Evolutionary conservation across 805 yeast species (phyloP), one percentile per base, ranked within the genome.

Genomic region (Zygosaccharomyces rouxii): DNA sequence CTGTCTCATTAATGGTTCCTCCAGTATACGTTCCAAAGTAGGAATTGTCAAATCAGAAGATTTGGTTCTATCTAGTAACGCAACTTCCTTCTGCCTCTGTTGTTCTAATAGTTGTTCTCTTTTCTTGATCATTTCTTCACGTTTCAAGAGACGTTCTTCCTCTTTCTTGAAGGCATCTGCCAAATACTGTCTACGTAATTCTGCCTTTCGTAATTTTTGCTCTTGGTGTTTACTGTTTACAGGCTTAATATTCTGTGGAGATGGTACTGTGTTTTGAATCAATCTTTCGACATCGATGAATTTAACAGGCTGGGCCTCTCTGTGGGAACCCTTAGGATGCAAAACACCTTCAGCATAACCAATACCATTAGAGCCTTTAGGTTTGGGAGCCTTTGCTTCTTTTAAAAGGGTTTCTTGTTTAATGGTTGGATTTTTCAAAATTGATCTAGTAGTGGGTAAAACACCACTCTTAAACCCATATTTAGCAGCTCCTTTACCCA

Each of bases 331-430:
- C 59, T 62, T 74, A 56, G 87, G 97, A 69, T 78, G 82, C 55
- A 81, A 76, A 44, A 79, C 77, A 52, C 82, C 84, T 44, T 79
- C 81, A 25, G 90, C 95, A 65, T 82, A 87, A 11, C 89, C 90
- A 14, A 56, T 47, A 44, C 68, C 68, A n/a, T 56, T 50, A n/a
- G 46, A 28, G 16, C 79, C 76, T 48, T 75, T 72, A 30, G 75
- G 68, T 45, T 75, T 76, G 35, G 75, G 73, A 14, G 72, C 75
- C 48, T 58, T 59, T 6, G 71, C 76, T 52, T 75, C 75, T 51
- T 72, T 69, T 6, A 63, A 42, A 4, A 63, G 33, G 9, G 51
- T 49, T 62, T 52, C 50, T 26, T 80, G 83, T 54, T 77, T 75
- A 42, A 75, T 72, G 1, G 74, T 68, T 4, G 89, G 87, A 47